A percentile compares a stretch with the other conserved stretches of the same genome.
Conservation (phyloP, 2,329 filamentous ascomycete species). For the Penicillium sclerotiorum region DNA sequence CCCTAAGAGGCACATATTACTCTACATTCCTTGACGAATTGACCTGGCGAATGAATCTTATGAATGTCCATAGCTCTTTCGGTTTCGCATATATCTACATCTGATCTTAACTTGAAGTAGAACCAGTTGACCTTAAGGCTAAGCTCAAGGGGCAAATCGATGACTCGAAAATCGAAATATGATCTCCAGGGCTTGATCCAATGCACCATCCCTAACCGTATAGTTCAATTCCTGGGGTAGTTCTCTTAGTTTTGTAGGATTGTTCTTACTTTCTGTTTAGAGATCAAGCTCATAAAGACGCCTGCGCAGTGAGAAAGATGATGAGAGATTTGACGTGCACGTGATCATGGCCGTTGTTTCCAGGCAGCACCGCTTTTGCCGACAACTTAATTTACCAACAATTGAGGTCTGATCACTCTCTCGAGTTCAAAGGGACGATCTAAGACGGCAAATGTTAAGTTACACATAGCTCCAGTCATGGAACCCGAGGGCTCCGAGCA, state of each 20-base stretch:
- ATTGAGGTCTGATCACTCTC: no score
- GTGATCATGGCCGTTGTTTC: not conserved
- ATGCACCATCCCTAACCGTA: not conserved
- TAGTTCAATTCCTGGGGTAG: no score
- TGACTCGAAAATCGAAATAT: no score
- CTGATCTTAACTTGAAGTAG: not conserved
- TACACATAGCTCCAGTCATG: slow-evolving; percentile 22
- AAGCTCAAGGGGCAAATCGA: no score
- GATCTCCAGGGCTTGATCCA: no score
- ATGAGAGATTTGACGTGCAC: not conserved
- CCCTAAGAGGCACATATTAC: not conserved
- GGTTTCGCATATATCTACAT: not conserved
- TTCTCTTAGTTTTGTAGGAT: no score
- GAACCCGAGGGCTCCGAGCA: slow-evolving; percentile 34
- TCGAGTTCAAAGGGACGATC: no score
- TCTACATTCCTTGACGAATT: slow-evolving; percentile 9
- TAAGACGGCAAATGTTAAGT: no score
- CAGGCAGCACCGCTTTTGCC: slow-evolving; percentile 6
- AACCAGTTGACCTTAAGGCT: not conserved
- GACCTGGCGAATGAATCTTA: slow-evolving; percentile 16
- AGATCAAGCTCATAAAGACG: no score
- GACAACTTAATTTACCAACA: not conserved
- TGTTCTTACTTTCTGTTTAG: no score
- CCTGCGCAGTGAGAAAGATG: no score
- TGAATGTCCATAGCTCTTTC: not conserved